Conservation (phyloP, 192 early-diverging fungal genomes). For the Neocallimastix lanati region DNA sequence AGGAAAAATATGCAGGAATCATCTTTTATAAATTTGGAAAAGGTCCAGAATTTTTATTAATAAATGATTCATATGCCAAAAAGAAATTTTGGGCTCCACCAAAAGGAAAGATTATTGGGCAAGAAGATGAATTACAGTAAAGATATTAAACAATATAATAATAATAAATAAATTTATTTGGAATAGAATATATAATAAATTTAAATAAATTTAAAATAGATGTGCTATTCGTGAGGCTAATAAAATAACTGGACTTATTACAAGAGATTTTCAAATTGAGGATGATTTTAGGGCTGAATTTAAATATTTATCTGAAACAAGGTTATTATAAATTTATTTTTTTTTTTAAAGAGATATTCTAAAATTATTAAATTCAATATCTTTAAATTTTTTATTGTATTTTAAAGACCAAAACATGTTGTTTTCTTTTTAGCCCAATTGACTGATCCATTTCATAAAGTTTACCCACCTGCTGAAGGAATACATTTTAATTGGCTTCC, state of each 20-base stretch:
- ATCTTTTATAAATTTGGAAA: neutral
- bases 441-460: slow-evolving; percentile 26
- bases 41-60: slow-evolving; percentile 55
- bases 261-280: slow-evolving; percentile 49
- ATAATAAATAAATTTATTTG: too few species aligned
- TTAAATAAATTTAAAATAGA: slow-evolving; percentile 24
- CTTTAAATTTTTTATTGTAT: too few species aligned
- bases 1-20: neutral
- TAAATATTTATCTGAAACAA: slow-evolving; percentile 19
- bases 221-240: slow-evolving; percentile 57
- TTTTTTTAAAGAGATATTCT: too few species aligned
- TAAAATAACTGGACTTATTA: slow-evolving; percentile 51
- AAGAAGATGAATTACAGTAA: slow-evolving; percentile 72
- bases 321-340: too few species aligned
- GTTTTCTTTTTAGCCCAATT: slow-evolving; percentile 60
- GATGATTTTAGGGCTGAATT: slow-evolving; percentile 49
- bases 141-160: too few species aligned
- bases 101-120: slow-evolving; percentile 57
- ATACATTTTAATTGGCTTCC: slow-evolving; percentile 55
- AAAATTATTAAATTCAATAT: too few species aligned
- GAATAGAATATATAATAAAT: too few species aligned
- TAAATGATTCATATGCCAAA: slow-evolving; percentile 62
- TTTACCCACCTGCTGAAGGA: slow-evolving; percentile 43
- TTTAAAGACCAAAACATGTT: slow-evolving; percentile 54
- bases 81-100: slow-evolving; percentile 70